Conservation (phyloP, 208 protist genomes). For the Tritrichomonas foetus region DNA sequence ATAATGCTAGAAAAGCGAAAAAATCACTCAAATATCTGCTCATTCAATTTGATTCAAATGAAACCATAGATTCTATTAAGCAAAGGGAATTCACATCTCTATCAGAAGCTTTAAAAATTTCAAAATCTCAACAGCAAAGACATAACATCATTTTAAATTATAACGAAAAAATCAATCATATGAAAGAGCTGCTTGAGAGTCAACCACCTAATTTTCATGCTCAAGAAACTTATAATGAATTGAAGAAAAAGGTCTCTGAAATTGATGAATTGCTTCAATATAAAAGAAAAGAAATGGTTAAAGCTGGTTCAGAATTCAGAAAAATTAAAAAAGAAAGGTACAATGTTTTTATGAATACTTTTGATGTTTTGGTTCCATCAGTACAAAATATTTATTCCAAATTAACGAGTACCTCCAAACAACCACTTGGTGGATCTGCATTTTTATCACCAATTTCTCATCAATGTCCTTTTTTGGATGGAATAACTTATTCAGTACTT, state of each 20-base stretch:
- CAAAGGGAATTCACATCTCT: neutral
- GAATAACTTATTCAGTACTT: constrained; percentile 8
- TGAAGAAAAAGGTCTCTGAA: neutral
- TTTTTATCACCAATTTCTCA: neutral
- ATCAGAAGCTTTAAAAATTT: neutral
- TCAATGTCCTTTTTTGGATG: neutral
- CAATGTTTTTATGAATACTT: neutral
- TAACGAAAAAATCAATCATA: neutral
- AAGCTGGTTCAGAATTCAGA: neutral
- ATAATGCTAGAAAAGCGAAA: neutral
- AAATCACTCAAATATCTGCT: neutral
- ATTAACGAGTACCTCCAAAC: neutral
- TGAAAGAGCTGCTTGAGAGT: neutral
- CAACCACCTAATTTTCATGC: neutral
- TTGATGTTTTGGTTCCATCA: neutral
- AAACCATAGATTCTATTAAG: neutral
- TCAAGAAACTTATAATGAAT: neutral
- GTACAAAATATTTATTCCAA: neutral
- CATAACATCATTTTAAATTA: neutral
- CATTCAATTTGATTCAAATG: neutral
- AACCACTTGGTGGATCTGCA: neutral
- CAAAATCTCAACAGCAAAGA: neutral
- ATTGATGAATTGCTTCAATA: neutral
- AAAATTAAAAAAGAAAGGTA: neutral
- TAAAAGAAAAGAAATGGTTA: neutral